Evolutionary conservation across 192 early-diverging fungal species (phyloP).

Genomic region (Rhizoclosmatium sp.): DNA sequence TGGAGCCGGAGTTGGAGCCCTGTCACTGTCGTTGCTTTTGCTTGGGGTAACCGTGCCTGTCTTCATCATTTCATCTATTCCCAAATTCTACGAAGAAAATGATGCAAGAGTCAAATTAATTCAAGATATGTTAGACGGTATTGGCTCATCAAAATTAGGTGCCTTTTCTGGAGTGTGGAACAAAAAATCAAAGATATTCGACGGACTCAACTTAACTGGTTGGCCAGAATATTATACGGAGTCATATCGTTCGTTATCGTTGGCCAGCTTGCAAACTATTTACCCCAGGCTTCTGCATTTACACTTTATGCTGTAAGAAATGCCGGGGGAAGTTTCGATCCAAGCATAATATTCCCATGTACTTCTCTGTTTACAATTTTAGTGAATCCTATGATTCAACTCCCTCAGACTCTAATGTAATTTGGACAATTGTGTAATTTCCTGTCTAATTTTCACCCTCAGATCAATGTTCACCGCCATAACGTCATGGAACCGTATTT

Average conservation of each 20-base stretch:
- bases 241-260: slow-evolving; percentile 36
- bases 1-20: slow-evolving; percentile 25
- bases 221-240: slow-evolving; percentile 20
- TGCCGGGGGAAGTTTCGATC: background rate
- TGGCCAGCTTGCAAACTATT: slow-evolving; percentile 31
- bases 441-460: no score
- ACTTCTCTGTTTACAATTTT: slow-evolving; percentile 43
- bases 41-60: slow-evolving; percentile 26
- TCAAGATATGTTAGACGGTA: slow-evolving; percentile 41
- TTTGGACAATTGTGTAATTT: no score
- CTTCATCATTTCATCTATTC: slow-evolving; percentile 17
- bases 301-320: slow-evolving; percentile 20
- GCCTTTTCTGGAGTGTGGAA: slow-evolving; percentile 15
- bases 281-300: slow-evolving; percentile 30
- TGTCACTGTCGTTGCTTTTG: background rate
- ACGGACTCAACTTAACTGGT: slow-evolving; percentile 22
- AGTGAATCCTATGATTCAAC: slow-evolving; percentile 40
- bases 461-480: background rate
- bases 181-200: slow-evolving; percentile 7
- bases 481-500: slow-evolving; percentile 36
- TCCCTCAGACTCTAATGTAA: slow-evolving; percentile 35
- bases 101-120: slow-evolving; percentile 46
- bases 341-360: slow-evolving; percentile 47
- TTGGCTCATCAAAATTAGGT: slow-evolving; percentile 42
- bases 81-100: background rate